Conservation (phyloP, 352 stramenopile genomes). For the Hyphochytrium catenoides region DNA sequence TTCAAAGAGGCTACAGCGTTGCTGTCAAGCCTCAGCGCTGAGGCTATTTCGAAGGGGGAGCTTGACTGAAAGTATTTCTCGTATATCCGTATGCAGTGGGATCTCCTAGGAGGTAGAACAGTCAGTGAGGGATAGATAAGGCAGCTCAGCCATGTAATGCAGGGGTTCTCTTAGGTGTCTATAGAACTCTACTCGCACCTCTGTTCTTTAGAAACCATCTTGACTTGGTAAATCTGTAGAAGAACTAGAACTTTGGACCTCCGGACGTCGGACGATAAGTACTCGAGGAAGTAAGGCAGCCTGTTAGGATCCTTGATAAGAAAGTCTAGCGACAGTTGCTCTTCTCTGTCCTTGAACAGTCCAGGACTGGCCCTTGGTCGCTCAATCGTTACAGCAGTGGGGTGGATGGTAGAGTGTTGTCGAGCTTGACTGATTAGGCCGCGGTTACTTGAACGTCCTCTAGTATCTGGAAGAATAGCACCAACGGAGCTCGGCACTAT, state of each 20-base stretch:
- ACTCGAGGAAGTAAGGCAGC: conserved; percentile 43
- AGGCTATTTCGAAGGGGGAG: conserved; percentile 54
- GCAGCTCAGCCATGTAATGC: conserved; percentile 50
- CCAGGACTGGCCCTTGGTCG: too few species aligned
- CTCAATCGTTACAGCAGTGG: too few species aligned
- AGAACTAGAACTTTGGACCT: too few species aligned
- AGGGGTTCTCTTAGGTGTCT: conserved; percentile 52
- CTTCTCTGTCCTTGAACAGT: too few species aligned
- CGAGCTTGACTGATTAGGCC: too few species aligned
- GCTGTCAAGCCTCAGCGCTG: conserved; percentile 43
- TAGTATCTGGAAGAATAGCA: too few species aligned
- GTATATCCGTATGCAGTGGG: conserved; percentile 54
- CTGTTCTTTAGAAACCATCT: too few species aligned
- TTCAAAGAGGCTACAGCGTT: conserved; percentile 40
- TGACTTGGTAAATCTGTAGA: too few species aligned
- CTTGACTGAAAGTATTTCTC: conserved; percentile 50
- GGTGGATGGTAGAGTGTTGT: too few species aligned
- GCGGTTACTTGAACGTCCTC: too few species aligned
- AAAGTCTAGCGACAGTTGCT: conserved; percentile 50
- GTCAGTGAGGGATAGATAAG: conserved; percentile 39
- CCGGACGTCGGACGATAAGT: conserved; percentile 30
- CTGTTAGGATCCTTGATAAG: conserved; percentile 62
- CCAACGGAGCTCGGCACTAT: too few species aligned
- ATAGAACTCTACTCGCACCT: conserved; percentile 10
- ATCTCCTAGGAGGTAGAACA: conserved; percentile 27